Evolutionary conservation across 2,329 filamentous ascomycete genomes (phyloP), one percentile per base, ranked within the genome.

Genomic region (Penicillium olsonii): DNA sequence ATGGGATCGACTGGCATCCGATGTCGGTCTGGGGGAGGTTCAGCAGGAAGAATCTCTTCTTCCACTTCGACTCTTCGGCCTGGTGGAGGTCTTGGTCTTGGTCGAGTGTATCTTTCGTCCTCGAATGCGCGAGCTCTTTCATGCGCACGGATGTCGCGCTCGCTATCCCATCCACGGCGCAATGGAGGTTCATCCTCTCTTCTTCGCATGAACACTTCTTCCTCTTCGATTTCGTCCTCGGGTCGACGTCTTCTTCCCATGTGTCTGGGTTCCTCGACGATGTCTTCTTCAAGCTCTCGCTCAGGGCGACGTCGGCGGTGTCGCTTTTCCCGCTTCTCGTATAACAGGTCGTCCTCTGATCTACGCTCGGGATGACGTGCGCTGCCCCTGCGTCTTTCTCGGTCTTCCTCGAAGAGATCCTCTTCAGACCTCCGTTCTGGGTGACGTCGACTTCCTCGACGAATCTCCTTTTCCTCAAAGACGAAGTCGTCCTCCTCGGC

Each of bases 401-500:
- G 49, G 63, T 64, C 24, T 67, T 48, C 34, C 1, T 27, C n/a
- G 7, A 45, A 14, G 9, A 45, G n/a, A 35, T 49, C 47, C 42
- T 76, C 71, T 24, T 62, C 48, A 3, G 47, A 34, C 14, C 38
- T 35, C 19, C 38, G 22, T 29, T 54, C 47, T 17, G 24, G 38
- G 14, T 53, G 20, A 52, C 58, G 17, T 33, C 56, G 52, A 49
- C 56, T 45, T 7, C 37, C 27, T 17, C 46, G 40, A 42, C 57
- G 45, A 42, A 17, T 42, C 12, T 37, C 38, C 2, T 17, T 26
- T n/a, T 42, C 38, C 58, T 54, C 49, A 43, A 74, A 66, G 29
- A 71, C 62, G 29, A 74, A 63, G 45, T 68, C 67, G 45, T 69
- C 64, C 24, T 59, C 38, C 34, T 34, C 51, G 15, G n/a, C 29